These are phyloP conservation scores for Rhododendron kiyosumense DNA, from an alignment of 148 eudicot genomes.

Conservation along the genomic window DNA sequence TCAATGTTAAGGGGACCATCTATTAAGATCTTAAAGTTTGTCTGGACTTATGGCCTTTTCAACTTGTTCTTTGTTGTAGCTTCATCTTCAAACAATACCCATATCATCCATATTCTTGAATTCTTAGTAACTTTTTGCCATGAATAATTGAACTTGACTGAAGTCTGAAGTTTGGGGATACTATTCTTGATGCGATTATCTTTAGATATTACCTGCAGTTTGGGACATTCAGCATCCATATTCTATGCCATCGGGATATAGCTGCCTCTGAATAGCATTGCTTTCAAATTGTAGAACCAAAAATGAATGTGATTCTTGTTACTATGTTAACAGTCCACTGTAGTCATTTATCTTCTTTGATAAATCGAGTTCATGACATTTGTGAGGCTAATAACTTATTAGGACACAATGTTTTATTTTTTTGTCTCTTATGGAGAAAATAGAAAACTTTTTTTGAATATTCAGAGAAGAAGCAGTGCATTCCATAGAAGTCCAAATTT, in stretches of 20 bases:
- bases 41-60: too few species aligned
- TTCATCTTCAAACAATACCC: neutral
- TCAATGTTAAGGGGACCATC: neutral
- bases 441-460: neutral
- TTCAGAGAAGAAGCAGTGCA: neutral
- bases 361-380: neutral
- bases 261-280: neutral
- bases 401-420: neutral
- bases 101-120: neutral
- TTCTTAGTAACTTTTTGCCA: neutral
- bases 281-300: neutral
- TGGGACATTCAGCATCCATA: neutral
- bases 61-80: neutral
- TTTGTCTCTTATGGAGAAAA: too few species aligned
- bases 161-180: neutral
- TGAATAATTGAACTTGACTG: neutral
- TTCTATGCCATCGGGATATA: neutral
- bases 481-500: neutral
- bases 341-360: neutral
- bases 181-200: neutral
- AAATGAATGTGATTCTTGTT: neutral
- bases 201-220: neutral
- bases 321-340: neutral
- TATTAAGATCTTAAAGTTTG: neutral
- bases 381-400: neutral